Percentiles rank a stretch among this genome's conserved stretches.
These are phyloP conservation scores for Aureobasidium sp. DNA, from an alignment of 2,329 filamentous ascomycete genomes.

Conservation along the genomic window DNA sequence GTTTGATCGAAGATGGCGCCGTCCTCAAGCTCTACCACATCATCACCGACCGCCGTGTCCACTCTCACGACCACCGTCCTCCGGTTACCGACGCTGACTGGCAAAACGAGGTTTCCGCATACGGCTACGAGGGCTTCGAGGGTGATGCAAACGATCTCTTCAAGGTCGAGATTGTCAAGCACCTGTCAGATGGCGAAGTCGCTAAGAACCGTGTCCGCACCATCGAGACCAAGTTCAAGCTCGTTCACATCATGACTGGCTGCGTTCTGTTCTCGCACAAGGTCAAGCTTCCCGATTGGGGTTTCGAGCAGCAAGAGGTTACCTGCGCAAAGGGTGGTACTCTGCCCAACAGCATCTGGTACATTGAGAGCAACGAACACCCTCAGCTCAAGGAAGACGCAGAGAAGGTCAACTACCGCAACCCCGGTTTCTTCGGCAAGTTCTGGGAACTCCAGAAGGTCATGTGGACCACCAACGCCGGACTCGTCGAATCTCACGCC, in stretches of 20 bases:
- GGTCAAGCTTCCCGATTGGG: constrained; percentile 97
- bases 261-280: constrained; percentile 97
- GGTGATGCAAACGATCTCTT: constrained; percentile 96
- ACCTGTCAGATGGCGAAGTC: constrained; percentile 65
- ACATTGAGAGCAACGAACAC: constrained; percentile 84
- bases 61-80: constrained; percentile 89
- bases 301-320: constrained; percentile 97
- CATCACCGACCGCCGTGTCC: constrained; percentile 76
- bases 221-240: constrained; percentile 92
- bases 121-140: constrained; percentile 93
- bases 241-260: constrained; percentile 93
- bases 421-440: constrained; percentile 93
- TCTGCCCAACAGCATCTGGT: constrained; percentile 94
- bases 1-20: constrained; percentile 68
- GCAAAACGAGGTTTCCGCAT: constrained; percentile 58
- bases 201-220: constrained; percentile 83
- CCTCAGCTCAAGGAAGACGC: constrained; percentile 63
- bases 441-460: constrained; percentile 96
- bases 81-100: constrained; percentile 72
- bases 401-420: constrained; percentile 92
- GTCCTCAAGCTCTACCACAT: constrained; percentile 76
- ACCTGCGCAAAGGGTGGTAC: constrained; percentile 89
- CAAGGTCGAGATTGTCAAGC: constrained; percentile 88
- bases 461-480: constrained; percentile 98
- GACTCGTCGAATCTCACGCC: constrained; percentile 88